Percentiles rank a stretch among this genome's conserved stretches.
Evolutionary conservation across 768 basidiomycete species (phyloP).

Genomic region (Boletus barrowsii): DNA sequence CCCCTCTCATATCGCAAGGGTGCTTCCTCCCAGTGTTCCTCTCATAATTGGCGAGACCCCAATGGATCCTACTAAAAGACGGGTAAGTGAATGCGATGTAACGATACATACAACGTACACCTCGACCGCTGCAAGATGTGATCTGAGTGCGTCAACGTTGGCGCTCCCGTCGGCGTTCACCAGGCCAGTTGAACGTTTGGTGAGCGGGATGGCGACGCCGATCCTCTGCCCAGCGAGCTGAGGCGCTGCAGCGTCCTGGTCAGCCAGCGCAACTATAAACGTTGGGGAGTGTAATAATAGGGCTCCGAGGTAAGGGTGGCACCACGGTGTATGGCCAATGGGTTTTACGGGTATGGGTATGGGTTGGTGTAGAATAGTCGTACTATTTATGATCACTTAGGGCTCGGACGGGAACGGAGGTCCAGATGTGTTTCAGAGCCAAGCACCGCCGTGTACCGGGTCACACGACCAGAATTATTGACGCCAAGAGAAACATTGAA

Average conservation of each 20-base stretch:
- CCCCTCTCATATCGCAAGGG: not conserved
- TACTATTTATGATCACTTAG: too few relatives aligned
- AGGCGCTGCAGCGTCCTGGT: slow-evolving; percentile 8
- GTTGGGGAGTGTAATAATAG: not conserved
- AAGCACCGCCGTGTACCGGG: too few relatives aligned
- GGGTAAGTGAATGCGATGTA: not conserved
- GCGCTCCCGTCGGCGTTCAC: slow-evolving; percentile 6
- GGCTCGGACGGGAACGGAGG: too few relatives aligned
- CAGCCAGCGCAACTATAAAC: not conserved
- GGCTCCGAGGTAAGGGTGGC: too few relatives aligned
- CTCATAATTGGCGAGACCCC: slow-evolving; percentile 3
- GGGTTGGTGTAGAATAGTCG: too few relatives aligned
- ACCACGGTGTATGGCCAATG: too few relatives aligned
- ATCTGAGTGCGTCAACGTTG: slow-evolving; percentile 1
- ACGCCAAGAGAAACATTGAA: too few relatives aligned
- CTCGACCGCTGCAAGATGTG: not conserved
- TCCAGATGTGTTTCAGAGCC: too few relatives aligned
- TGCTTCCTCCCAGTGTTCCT: slow-evolving; percentile 8
- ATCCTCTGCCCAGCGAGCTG: not conserved
- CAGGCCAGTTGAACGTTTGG: not conserved
- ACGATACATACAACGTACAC: slow-evolving; percentile 3
- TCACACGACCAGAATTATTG: too few relatives aligned
- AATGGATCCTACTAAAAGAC: slow-evolving; percentile 3
- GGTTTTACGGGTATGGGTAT: too few relatives aligned
- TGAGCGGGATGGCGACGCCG: slow-evolving; percentile 4